Evolutionary conservation across 306 rosid species (phyloP), one percentile per base, ranked within the genome.

Genomic region (Vigna nakashimae): DNA sequence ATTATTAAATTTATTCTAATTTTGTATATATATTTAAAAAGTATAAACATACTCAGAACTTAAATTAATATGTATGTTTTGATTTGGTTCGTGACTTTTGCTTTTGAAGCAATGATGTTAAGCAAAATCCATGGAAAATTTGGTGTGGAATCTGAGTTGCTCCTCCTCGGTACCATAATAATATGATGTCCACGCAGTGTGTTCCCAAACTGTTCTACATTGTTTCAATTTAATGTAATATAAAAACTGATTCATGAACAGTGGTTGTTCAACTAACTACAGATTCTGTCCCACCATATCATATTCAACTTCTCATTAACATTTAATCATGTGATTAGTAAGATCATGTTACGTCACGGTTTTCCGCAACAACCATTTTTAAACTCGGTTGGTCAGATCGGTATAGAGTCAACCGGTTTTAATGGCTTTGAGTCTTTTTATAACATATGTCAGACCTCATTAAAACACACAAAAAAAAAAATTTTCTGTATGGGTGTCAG

Each of bases 171-270:
- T 71, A 79, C 78, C 78, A 72, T 79, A 83, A 80, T 74, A 80
- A 82, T 63, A 72, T 72, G 70, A 72, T 74, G 81, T 76, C 75
- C 86, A 87, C 86, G 86, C 88, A 77, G 79, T 79, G 75, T 87
- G 92, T 90, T 86, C 79, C 94, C 91, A 83, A 85, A 85, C 79
- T 71, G 75, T 78, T 77, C 74, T 80, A 83, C 91, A 82, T 66
- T 74, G 89, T 82, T 84, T 67, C 73, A 46, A 20, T 78, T 82
- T 79, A 79, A 73, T 45, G 83, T 85, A 50, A 51, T 73, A 80
- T 75, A 78, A 59, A 79, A 82, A 7, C 20, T 8, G 51, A 73
- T 76, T 51, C 52, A 68, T 52, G 24, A 68, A 45, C 78, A 68
- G 65, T 73, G 66, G 85, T 87, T 83, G 87, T 79, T 89, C 81